Evolutionary conservation across 108 stramenopile species (phyloP).

Genomic region (Poteriospumella lacustris): DNA sequence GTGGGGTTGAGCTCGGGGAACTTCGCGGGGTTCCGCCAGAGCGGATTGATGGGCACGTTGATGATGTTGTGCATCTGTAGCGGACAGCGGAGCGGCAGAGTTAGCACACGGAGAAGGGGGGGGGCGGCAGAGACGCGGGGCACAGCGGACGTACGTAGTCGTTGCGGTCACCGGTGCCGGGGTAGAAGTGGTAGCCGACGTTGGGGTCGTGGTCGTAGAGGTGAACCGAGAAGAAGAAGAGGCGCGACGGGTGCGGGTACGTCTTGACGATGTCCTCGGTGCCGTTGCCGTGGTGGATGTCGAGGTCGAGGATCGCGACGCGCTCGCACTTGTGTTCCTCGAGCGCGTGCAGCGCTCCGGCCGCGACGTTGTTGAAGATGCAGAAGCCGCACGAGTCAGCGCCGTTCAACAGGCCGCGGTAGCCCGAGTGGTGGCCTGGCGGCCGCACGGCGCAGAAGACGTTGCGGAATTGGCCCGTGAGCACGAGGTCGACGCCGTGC

Average conservation of each 20-base stretch:
- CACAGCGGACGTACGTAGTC: conserved; percentile 42
- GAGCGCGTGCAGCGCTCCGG: conserved; percentile 92
- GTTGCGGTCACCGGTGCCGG: conserved; percentile 81
- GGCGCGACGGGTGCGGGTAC: conserved; percentile 68
- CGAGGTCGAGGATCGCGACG: conserved; percentile 90
- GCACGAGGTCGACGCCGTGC: conserved; percentile 75
- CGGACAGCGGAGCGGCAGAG: no score
- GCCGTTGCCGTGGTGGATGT: conserved; percentile 96
- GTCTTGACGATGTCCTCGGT: conserved; percentile 89
- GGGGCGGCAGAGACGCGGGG: no score
- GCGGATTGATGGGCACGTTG: conserved; percentile 83
- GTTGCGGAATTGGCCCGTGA: conserved; percentile 61
- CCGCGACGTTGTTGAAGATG: conserved; percentile 93
- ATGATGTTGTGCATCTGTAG: conserved; percentile 79
- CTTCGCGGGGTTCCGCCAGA: conserved; percentile 64
- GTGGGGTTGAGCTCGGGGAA: no score
- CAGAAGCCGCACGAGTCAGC: conserved; percentile 94
- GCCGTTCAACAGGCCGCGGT: conserved; percentile 76
- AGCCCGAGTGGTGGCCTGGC: conserved; percentile 95
- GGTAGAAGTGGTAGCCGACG: conserved; percentile 81
- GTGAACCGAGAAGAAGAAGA: conserved; percentile 89
- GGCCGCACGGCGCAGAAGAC: conserved; percentile 93
- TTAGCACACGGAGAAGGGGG: no score
- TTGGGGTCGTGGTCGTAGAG: conserved; percentile 75
- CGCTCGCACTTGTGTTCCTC: conserved; percentile 38